Evolutionary conservation across 139 green algal genomes (phyloP).

Genomic region (Chlorella vulgaris): DNA sequence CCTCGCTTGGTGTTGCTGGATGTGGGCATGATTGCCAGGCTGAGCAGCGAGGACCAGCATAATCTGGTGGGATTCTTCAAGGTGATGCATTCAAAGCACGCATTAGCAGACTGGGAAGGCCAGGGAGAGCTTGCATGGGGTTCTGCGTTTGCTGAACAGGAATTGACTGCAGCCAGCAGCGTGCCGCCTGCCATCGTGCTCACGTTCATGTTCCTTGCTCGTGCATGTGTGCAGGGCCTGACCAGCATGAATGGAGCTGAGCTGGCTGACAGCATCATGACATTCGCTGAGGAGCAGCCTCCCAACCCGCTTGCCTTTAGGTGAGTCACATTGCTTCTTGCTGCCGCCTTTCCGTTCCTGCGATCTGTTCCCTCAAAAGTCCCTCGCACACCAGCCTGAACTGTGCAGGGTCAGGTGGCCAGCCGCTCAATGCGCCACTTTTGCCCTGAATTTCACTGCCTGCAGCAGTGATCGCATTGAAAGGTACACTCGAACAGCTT

Average conservation of each 20-base stretch:
- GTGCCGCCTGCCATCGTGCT: no score
- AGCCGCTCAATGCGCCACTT: no score
- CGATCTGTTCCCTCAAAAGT: no score
- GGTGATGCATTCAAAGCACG: not conserved
- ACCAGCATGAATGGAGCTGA: constrained; percentile 64
- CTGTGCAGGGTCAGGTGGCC: no score
- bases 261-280: constrained; percentile 77
- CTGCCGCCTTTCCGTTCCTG: no score
- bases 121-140: not conserved
- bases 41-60: constrained; percentile 72
- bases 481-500: no score
- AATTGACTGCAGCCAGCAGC: no score
- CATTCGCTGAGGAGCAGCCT: constrained; percentile 61
- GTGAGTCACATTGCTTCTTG: not conserved
- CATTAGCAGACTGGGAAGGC: not conserved
- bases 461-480: no score
- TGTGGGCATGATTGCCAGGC: constrained; percentile 86
- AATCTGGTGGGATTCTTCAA: constrained; percentile 92
- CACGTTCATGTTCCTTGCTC: no score
- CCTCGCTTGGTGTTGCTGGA: constrained; percentile 76
- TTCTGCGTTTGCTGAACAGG: no score
- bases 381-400: no score
- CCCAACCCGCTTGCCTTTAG: constrained; percentile 12
- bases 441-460: not conserved
- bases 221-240: constrained; percentile 55